These are phyloP conservation scores for Irpex sp. DNA, from an alignment of 1,284 basidiomycete genomes.

Conservation along the genomic window DNA sequence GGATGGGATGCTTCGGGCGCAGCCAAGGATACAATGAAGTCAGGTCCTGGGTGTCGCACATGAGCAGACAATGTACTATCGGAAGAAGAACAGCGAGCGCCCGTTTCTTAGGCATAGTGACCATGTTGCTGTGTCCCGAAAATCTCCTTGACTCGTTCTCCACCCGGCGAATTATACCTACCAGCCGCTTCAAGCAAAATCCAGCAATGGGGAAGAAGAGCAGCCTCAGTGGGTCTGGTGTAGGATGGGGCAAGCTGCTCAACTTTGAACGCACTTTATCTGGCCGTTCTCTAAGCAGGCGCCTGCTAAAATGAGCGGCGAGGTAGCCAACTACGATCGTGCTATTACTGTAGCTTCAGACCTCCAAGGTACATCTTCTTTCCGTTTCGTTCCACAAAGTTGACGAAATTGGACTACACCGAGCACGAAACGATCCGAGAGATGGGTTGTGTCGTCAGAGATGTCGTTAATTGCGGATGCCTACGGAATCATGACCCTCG, in stretches of 20 bases:
- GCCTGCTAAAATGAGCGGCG: background rate
- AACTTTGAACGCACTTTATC: background rate
- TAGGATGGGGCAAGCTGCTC: background rate
- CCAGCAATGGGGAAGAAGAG: background rate
- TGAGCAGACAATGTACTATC: background rate
- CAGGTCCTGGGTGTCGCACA: background rate
- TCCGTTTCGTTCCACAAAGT: background rate
- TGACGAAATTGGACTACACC: background rate
- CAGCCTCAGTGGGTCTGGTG: background rate
- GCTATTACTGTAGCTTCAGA: background rate
- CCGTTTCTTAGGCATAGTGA: background rate
- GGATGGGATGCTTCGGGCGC: background rate
- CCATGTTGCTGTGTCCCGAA: background rate
- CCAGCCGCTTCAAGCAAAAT: background rate
- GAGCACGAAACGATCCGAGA: background rate
- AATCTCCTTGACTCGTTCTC: background rate
- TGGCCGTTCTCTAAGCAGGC: background rate
- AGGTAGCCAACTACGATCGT: background rate
- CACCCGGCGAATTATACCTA: background rate
- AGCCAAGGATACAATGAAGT: background rate
- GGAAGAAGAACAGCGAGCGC: background rate
- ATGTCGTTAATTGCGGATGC: background rate
- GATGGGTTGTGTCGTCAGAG: background rate
- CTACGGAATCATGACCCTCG: background rate
- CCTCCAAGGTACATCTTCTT: background rate